phyloP scores from a whole-genome alignment of 176 grass and related monocot species.

The Cenchrus americanus region DNA sequence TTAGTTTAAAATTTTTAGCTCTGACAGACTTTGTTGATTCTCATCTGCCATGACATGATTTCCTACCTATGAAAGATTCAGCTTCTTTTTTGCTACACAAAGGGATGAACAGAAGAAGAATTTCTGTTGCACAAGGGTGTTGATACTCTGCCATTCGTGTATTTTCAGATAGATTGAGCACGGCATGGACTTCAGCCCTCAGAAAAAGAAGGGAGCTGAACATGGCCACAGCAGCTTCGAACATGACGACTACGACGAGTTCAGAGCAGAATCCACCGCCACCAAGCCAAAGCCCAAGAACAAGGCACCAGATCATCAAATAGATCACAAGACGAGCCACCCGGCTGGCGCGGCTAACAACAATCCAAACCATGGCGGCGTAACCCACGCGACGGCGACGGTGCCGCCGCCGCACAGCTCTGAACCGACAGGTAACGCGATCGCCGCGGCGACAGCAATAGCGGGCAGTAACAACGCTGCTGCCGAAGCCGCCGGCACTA shows the following conservation, averaged over 20 bases:
- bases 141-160: conserved; percentile 25
- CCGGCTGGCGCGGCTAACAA: not conserved
- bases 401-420: not conserved
- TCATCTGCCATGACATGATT: not conserved
- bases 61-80: not conserved
- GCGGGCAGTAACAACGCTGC: not conserved
- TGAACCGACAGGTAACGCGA: not conserved
- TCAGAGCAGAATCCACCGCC: conserved; percentile 18
- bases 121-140: not conserved
- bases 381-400: not conserved
- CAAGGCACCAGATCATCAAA: conserved; percentile 33
- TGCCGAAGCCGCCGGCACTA: conserved; percentile 15
- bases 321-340: conserved; percentile 2
- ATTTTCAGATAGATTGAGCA: conserved; percentile 45
- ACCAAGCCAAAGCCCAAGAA: conserved; percentile 39
- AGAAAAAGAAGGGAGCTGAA: conserved; percentile 28
- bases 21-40: not conserved
- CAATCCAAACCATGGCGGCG: not conserved
- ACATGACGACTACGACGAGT: conserved; percentile 19
- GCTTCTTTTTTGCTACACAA: too few relatives aligned
- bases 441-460: not conserved
- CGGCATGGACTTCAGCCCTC: conserved; percentile 66
- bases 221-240: conserved; percentile 35
- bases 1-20: not conserved
- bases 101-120: not conserved